Percentiles rank a stretch among this genome's conserved stretches.
Evolutionary conservation across 2,329 filamentous ascomycete genomes (phyloP).

Genomic region (Tolypocladium guangdongense): DNA sequence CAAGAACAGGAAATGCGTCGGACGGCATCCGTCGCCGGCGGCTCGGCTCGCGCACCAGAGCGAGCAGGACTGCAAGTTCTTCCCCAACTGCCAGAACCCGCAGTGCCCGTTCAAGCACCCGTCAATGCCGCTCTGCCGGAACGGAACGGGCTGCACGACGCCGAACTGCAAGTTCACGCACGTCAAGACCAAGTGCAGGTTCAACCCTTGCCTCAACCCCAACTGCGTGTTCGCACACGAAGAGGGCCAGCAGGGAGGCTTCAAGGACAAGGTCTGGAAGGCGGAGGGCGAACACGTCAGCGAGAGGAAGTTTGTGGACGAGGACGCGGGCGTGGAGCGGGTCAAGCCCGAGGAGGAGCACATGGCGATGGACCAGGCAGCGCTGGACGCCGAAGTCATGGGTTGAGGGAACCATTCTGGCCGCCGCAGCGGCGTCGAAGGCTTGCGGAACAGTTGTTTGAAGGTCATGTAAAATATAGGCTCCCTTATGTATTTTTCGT

Average conservation of each 20-base stretch:
- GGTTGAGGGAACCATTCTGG: conserved; percentile 10
- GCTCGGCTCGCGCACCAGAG: conserved; percentile 66
- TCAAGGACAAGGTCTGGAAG: conserved; percentile 87
- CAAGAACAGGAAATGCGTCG: conserved; percentile 92
- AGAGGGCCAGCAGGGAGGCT: conserved; percentile 77
- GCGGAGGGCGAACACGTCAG: conserved; percentile 64
- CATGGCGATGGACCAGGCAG: conserved; percentile 25
- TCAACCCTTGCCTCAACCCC: conserved; percentile 84
- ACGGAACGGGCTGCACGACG: conserved; percentile 77
- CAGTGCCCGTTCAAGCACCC: conserved; percentile 86
- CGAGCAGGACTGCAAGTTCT: conserved; percentile 84
- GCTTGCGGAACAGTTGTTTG: not conserved
- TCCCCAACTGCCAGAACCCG: conserved; percentile 80
- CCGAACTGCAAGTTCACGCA: conserved; percentile 86
- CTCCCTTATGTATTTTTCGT: not conserved
- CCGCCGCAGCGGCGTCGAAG: too few relatives aligned
- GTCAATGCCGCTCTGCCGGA: conserved; percentile 75
- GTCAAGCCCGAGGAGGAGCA: conserved; percentile 46
- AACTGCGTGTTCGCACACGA: conserved; percentile 81
- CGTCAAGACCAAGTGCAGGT: conserved; percentile 74
- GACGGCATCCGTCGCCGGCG: conserved; percentile 84
- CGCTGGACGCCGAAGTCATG: conserved; percentile 28
- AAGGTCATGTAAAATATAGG: not conserved
- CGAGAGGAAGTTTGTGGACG: conserved; percentile 78
- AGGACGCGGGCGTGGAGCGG: conserved; percentile 56